Conservation (phyloP, 1,284 basidiomycete genomes). For the Leccinum holopus region DNA sequence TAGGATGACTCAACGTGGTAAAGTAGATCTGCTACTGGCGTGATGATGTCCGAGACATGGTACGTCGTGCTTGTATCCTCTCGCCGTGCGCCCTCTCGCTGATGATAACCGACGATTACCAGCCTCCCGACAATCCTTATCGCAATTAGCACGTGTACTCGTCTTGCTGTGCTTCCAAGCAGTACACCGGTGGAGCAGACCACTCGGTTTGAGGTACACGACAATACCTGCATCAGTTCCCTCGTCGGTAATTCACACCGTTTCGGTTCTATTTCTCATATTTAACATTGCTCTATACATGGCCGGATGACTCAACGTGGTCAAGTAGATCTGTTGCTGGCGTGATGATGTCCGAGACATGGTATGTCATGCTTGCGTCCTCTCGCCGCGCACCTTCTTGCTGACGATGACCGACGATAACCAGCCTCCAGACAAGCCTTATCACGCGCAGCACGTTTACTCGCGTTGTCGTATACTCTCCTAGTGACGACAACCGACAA, state of each 20-base stretch:
- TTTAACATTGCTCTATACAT: background rate
- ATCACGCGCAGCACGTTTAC: too few relatives aligned
- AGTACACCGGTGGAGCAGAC: background rate
- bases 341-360: background rate
- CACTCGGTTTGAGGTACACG: background rate
- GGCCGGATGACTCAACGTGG: background rate
- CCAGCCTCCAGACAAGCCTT: background rate
- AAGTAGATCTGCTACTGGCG: background rate
- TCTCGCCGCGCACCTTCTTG: background rate
- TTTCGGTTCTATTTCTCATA: background rate
- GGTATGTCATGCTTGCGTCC: background rate
- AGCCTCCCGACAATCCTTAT: too few relatives aligned
- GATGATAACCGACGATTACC: background rate
- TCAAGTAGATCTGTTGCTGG: background rate
- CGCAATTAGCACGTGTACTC: background rate
- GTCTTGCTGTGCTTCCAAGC: background rate
- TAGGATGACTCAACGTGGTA: background rate
- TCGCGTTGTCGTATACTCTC: too few relatives aligned
- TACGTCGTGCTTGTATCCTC: background rate
- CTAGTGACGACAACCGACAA: too few relatives aligned
- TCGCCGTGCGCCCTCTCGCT: background rate
- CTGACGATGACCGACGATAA: background rate
- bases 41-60: background rate
- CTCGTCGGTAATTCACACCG: background rate
- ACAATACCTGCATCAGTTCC: background rate